Base-by-base conservation (phyloP, 2,329 filamentous ascomycete species). In the Arthrobotrys entomopaga region DNA sequence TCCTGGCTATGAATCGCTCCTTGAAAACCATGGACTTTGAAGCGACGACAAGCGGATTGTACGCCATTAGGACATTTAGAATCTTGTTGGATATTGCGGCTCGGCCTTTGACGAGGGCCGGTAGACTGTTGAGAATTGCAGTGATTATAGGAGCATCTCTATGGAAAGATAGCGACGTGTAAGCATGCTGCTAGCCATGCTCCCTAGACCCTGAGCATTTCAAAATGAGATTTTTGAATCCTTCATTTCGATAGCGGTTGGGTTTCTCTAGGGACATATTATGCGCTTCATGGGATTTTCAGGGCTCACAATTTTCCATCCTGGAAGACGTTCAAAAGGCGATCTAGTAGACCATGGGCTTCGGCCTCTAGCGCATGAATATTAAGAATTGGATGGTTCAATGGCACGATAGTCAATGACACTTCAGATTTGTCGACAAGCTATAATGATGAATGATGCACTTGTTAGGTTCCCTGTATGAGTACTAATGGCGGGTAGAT, bases 91-190 rank as follows among this genome's bases (percentile, higher is more conserved):
- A 89, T 70, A 94, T 90, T 56, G 89, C 87, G 48, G 92, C 91
- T 48, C 95, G 89, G 52, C 89, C 89, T 79, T 94, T 91, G 75
- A 97, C 89, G 65, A 99, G 84, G 76, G 92, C 87, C 15, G 92
- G 90, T 52, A 99, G 84, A 77, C 90, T 91, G 82, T 98, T 99
- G 77, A 99, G 83, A 1, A 94, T 97, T 29, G 93, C 91, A 82
- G 96, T 95, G 76, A 98, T 89, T 61, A 97, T 83, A 60, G 98
- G 84, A 43, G 91, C 91, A 84, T 98, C 93, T 82, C 92, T 96
- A 79, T 67, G 76, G 67, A 38, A 38, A 72, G 34, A 70, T 63
- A 52, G 24, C 29, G 46, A 65, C 57, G 40, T 54, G 71, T 75
- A 75, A 75, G 71, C 71, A 63, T 43, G 50, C 15, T 74, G 50